Base-by-base conservation (phyloP, 371 early-diverging fungal genomes). In the Mortierella sp. region DNA sequence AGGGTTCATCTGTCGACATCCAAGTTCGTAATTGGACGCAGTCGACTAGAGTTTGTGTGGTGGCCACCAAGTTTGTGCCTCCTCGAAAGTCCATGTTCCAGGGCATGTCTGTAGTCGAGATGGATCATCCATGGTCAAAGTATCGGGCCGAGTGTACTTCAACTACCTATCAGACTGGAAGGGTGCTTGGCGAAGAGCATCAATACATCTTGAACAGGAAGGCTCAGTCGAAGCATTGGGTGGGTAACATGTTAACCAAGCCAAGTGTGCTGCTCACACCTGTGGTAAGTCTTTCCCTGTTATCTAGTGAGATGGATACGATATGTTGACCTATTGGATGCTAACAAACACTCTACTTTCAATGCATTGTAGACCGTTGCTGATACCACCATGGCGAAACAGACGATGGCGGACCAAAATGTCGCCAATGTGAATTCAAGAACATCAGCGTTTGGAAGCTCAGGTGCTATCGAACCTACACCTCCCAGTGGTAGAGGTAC, bases 201-300 rank as follows among this genome's bases (percentile, higher is more conserved):
- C 82, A 86, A 31, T 88, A 88, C 52, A 82, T 88, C 7, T 29
- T 88, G 50, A 83, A 86, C 21, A 72, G 88, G 39, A 76, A 57
- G 54, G 59, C 79, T 8, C 77, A 80, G 41, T 50, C 80, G 1
- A 81, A 79, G 10, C 84, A 86, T 57, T 85, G 83, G 82, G 79
- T 78, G 2, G 86, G 86, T 2, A 85, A 80, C 49, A 74, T 82
- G 10, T 66, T 88, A 28, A 63, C 70, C 2, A 83, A 88, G 44
- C 88, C 88, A 13, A 80, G 85, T 6, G 49, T 82, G 17, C 45
- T 88, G 8, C 56, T 88, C 39, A 67, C 76, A 49, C 86, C 87
- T 2, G 67, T 81, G 77, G 87, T 85, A 79, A 58, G 27, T 17
- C 34, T 10, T 7, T 34, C 34, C 4, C 10, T 10, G 10, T 4